phyloP scores from a whole-genome alignment of 78 protist genomes.

The Protostelium mycophagum region DNA sequence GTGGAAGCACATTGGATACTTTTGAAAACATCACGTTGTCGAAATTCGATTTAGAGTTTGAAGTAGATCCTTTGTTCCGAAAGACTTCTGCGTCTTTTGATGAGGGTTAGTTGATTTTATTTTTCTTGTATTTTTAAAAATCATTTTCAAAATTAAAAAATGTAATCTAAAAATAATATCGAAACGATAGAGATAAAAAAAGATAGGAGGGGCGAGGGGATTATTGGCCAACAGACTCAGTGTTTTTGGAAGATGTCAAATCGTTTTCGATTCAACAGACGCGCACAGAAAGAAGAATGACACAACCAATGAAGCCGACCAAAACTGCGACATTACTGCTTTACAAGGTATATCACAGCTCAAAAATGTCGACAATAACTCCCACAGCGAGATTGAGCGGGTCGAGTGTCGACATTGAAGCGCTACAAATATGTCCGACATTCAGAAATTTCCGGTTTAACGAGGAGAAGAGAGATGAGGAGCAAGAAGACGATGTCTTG shows the following conservation, averaged over 20 bases:
- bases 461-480: not conserved
- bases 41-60: slow-evolving; percentile 22
- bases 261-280: slow-evolving; percentile 66
- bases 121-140: too few relatives aligned
- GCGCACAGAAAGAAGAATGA: not conserved
- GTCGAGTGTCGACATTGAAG: slow-evolving; percentile 2
- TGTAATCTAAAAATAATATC: too few relatives aligned
- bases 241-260: slow-evolving; percentile 23
- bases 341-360: slow-evolving; percentile 15
- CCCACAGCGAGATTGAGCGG: slow-evolving; percentile 8
- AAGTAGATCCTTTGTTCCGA: slow-evolving; percentile 81
- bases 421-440: not conserved
- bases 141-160: too few relatives aligned
- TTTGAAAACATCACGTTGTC: slow-evolving; percentile 31
- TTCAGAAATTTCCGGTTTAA: not conserved
- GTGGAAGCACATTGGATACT: slow-evolving; percentile 51
- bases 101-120: slow-evolving; percentile 38
- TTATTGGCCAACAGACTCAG: slow-evolving; percentile 59
- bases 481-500: not conserved
- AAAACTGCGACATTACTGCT: not conserved
- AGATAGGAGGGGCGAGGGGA: slow-evolving; percentile 53
- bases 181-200: too few relatives aligned
- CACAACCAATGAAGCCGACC: not conserved
- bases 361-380: not conserved
- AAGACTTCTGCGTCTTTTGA: slow-evolving; percentile 78